Evolutionary conservation across 1,284 basidiomycete genomes (phyloP), one percentile per base, ranked within the genome.

Genomic region (Sanghuangporus sanghuang): DNA sequence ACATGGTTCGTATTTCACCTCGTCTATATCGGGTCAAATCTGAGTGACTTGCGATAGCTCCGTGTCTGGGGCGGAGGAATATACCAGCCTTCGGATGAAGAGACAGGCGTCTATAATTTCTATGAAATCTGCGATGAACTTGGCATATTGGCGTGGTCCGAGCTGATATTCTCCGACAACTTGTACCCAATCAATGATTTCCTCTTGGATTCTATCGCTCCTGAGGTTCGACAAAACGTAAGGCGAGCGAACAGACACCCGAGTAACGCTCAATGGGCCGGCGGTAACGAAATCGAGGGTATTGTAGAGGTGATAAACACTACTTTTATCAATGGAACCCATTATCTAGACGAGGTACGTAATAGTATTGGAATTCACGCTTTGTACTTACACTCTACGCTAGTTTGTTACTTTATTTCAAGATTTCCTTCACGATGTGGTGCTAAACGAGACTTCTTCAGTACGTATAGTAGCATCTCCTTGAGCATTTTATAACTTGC

Each of bases 121-220:
- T 84, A 85, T 70, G 77, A 81, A 1, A 70, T 82, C 27, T 86
- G 84, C 69, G 85, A 88, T 69, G 83, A 86, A 68, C 75, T 86
- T 0, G 85, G 86, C 6, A 83, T 87, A 64, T 73, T 87, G 55
- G 83, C 80, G 2, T 87, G 86, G 86, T 84, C 83, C 2, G 86
- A 88, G 68, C 78, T 85, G 58, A 84, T 85, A 59, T 87, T 86
- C 72, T 86, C 85, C 1, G 84, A 85, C 65, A 75, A 81, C 1
- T 68, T 84, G n/a, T 84, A 82, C 67, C 81, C 85, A 0, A 78
- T 83, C 69, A 81, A 86, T 61, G 73, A 77, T 64, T 85, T 80
- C 67, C 68, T 86, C 21, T 68, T 87, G 14, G 78, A 80, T 56
- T 79, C 79, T 5, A 74, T 86, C 60, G 79, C 81, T 42, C 79